These are phyloP conservation scores for Pythium apleroticum DNA, from an alignment of 352 stramenopile genomes.

Conservation along the genomic window DNA sequence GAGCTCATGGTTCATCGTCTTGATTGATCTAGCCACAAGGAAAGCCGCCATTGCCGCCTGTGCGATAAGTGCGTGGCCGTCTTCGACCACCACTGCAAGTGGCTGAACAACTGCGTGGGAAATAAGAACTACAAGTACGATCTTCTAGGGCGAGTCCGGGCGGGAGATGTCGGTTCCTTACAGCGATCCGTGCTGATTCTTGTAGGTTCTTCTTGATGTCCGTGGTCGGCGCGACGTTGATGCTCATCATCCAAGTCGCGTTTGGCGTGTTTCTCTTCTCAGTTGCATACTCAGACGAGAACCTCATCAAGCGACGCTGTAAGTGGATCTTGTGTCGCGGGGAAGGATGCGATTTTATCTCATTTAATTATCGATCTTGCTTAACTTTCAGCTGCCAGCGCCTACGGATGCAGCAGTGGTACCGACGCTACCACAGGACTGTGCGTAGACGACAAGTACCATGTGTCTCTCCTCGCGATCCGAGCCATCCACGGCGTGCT, in stretches of 20 bases:
- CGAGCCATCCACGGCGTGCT: conserved; percentile 65
- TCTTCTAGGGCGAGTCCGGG: background rate
- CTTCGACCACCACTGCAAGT: conserved; percentile 98
- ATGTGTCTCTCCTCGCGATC: conserved; percentile 54
- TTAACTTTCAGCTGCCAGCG: conserved; percentile 38
- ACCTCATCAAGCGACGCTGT: conserved; percentile 45
- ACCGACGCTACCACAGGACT: conserved; percentile 41
- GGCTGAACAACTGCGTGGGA: conserved; percentile 96
- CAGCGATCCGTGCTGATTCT: background rate
- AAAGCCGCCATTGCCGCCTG: conserved; percentile 92
- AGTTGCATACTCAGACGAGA: conserved; percentile 44
- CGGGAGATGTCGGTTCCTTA: too few species aligned
- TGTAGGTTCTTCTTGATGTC: conserved; percentile 69
- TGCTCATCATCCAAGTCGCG: conserved; percentile 70
- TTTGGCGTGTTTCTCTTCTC: conserved; percentile 65
- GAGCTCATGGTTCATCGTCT: background rate
- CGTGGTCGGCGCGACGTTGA: conserved; percentile 58
- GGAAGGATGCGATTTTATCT: too few species aligned
- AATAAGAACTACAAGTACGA: conserved; percentile 73
- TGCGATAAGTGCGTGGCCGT: conserved; percentile 96
- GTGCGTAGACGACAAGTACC: conserved; percentile 54
- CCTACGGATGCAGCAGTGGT: conserved; percentile 57
- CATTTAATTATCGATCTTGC: background rate
- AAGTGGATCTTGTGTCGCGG: background rate
- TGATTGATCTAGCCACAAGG: conserved; percentile 55